Evolutionary conservation across 768 basidiomycete genomes (phyloP).

Genomic region (Mycena vulgaris): DNA sequence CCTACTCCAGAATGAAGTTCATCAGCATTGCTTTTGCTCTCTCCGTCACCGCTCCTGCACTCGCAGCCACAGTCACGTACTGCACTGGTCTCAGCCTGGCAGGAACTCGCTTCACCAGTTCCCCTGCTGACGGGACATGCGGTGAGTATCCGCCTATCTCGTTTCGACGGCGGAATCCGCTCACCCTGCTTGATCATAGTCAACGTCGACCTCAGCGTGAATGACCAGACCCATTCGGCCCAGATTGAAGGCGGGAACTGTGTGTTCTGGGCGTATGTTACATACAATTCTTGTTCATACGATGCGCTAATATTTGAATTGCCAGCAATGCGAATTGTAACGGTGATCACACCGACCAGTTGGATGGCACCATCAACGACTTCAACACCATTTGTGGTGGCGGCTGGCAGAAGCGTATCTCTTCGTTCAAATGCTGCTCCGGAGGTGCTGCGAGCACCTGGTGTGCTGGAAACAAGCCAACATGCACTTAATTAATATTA

Average conservation of each 20-base stretch:
- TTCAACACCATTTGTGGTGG: not conserved
- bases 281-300: not conserved
- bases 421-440: slow-evolving; percentile 15
- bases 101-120: slow-evolving; percentile 9
- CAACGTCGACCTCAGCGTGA: slow-evolving; percentile 15
- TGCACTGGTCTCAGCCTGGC: slow-evolving; percentile 11
- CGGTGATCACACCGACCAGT: slow-evolving; percentile 7
- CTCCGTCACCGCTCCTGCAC: slow-evolving; percentile 8
- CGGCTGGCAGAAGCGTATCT: too few relatives aligned
- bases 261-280: slow-evolving; percentile 12
- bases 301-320: not conserved
- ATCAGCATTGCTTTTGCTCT: slow-evolving; percentile 13
- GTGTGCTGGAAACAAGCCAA: slow-evolving; percentile 14
- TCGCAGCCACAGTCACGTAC: slow-evolving; percentile 9
- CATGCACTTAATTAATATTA: not conserved
- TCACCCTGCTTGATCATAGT: slow-evolving; percentile 7
- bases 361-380: slow-evolving; percentile 6
- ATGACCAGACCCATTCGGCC: slow-evolving; percentile 11
- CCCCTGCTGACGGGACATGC: slow-evolving; percentile 8
- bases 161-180: not conserved
- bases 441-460: slow-evolving; percentile 9
- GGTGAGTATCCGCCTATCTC: slow-evolving; percentile 6
- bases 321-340: slow-evolving; percentile 3
- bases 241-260: slow-evolving; percentile 5
- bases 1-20: slow-evolving; percentile 9